Base-by-base conservation (phyloP, 768 basidiomycete species). In the Podaxis carcinomalis region DNA sequence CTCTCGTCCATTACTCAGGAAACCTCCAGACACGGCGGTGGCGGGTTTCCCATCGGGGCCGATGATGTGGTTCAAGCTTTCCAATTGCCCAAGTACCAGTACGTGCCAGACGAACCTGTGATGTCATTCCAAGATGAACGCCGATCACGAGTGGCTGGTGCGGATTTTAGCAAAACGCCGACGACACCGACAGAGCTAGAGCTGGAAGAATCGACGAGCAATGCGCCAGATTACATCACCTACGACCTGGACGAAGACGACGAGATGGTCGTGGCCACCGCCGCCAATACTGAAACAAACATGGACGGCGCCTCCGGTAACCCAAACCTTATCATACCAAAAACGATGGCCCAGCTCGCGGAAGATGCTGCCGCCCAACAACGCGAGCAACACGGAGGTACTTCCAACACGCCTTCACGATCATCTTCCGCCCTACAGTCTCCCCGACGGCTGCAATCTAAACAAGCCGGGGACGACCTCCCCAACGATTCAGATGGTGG, bases 1-100 rank as follows among this genome's bases (percentile, higher is more conserved):
- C 35, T 37, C 39, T 51, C 14, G 6, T 19, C 19, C 46, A 49
- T 57, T 13, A 27, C 56, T 51, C 28, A 55, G 23, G 57, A 68
- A 61, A 59, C 66, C 32, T 67, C 71, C 49, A 51, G 71, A 14
- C 50, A 63, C 52, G 67, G 70, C 16, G 79, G 75, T 59, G 89
- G 89, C 11, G 91, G 89, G 2, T 92, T 89, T 71, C 76, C 93
- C 16, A 78, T 83, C 5, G 85, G 80, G 13, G 88, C 85, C 5
- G 89, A 88, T 66, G 85, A 83, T 62, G 87, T 93, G 56, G 89
- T 93, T 1, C 77, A 88, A 70, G 82, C 84, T 1, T 93, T 85
- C 70, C 80, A 81, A 60, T 74, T 93, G 27, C 92, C 92, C 0
- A 85, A 84, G 63, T 80, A 82, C 67, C 79, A 77, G 49, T 75